Evolutionary conservation across 2,329 filamentous ascomycete genomes (phyloP).

Genomic region (Clonostachys rhizophaga): DNA sequence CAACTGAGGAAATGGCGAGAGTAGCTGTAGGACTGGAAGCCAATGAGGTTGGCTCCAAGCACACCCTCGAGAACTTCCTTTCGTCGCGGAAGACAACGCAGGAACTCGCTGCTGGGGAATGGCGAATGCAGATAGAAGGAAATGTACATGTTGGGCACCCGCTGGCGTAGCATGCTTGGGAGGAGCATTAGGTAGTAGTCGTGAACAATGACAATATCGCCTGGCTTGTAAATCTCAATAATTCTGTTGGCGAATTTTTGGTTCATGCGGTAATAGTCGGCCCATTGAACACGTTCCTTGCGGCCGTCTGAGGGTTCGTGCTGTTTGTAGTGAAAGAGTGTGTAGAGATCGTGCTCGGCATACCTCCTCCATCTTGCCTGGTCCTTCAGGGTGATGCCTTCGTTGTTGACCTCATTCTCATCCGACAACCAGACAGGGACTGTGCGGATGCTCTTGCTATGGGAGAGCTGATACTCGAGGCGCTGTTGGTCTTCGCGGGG

Average conservation of each 20-base stretch:
- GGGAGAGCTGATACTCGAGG: slow-evolving; percentile 69
- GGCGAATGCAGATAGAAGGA: slow-evolving; percentile 92
- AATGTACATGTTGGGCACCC: slow-evolving; percentile 84
- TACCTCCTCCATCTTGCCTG: slow-evolving; percentile 86
- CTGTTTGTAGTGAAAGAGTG: slow-evolving; percentile 93
- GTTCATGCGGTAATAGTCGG: slow-evolving; percentile 91
- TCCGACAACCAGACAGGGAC: slow-evolving; percentile 88
- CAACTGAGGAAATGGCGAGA: slow-evolving; percentile 92
- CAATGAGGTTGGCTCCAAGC: slow-evolving; percentile 86
- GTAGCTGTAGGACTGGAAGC: slow-evolving; percentile 94
- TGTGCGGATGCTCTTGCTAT: slow-evolving; percentile 72
- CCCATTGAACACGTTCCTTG: slow-evolving; percentile 78
- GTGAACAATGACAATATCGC: slow-evolving; percentile 88
- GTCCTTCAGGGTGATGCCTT: slow-evolving; percentile 72
- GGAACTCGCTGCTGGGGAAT: slow-evolving; percentile 94
- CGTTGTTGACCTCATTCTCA: slow-evolving; percentile 59
- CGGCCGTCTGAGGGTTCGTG: slow-evolving; percentile 85
- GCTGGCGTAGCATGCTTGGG: slow-evolving; percentile 82
- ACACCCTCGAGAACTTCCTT: slow-evolving; percentile 90
- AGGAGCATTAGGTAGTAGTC: slow-evolving; percentile 92
- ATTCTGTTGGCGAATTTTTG: slow-evolving; percentile 88
- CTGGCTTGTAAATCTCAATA: slow-evolving; percentile 82
- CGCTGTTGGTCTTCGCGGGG: slow-evolving; percentile 64
- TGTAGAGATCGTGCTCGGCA: slow-evolving; percentile 87
- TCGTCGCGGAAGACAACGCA: slow-evolving; percentile 80